Evolutionary conservation across 2,329 filamentous ascomycete species (phyloP), one percentile per base, ranked within the genome.

Genomic region (Leptoxyphium fumago): DNA sequence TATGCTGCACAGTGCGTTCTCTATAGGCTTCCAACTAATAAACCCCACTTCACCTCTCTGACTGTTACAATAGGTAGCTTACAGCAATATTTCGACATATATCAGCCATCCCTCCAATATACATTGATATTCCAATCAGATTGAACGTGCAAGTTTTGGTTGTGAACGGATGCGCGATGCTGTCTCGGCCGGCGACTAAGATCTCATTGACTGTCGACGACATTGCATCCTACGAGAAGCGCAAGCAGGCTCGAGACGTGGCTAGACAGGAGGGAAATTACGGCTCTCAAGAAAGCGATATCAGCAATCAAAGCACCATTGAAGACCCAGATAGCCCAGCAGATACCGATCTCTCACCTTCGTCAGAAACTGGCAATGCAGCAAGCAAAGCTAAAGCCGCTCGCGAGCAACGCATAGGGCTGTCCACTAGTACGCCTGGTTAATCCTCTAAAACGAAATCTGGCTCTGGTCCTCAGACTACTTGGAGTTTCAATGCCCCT

Each of bases 151-250:
- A 53, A 50, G 50, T 49, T 50, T 46, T 49, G 48, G 43, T 14
- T 14, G 38, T 32, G 32, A 26, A 26, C 7, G 3, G 21, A 7
- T 26, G 3, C 21, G 21, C 45, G 10, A 63, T 63, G 61, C 51
- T 63, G 2, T 60, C 59, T 26, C 57, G 61, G 13, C 57, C 58
- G 34, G 48, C 60, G 5, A 62, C 61, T 8, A 61, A 59, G 39
- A 57, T 63, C 39, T 52, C 51, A 7, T 54, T 62, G 17, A 59
- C 56, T 11, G 47, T 52, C n/a, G 59, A 61, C 14, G 61, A 63
- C 42, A 50, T 63, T 17, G 46, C 50, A 10, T 52, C 50, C 10
- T 62, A 59, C 42, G 57, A 62, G 43, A 51, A 55, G 39, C 57
- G 58, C 26, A 55, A 60, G 43, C 44, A 45, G 30, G 51, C 53